These are phyloP conservation scores for Lecanicillium sp. DNA, from an alignment of 2,329 filamentous ascomycete species.

Conservation along the genomic window DNA sequence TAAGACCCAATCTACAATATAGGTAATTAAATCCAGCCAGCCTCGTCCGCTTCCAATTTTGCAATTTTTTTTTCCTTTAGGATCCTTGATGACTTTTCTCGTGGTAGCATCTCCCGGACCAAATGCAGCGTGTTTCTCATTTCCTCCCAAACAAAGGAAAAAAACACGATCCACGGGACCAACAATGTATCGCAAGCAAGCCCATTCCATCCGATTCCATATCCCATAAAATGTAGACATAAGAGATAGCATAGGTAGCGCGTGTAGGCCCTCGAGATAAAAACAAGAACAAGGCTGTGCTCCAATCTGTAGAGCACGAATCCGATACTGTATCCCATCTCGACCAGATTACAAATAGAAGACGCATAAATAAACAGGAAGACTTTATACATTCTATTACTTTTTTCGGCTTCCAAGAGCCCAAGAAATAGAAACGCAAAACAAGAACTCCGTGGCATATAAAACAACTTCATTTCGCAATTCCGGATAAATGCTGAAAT, in stretches of 20 bases:
- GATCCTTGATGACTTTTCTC: background rate
- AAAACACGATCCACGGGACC: slow-evolving; percentile 1
- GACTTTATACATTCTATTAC: background rate
- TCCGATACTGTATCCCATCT: too few relatives aligned
- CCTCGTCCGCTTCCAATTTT: background rate
- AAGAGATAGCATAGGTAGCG: slow-evolving; percentile 5
- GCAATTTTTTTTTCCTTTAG: slow-evolving; percentile 6
- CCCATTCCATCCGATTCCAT: too few relatives aligned
- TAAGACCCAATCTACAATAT: too few relatives aligned
- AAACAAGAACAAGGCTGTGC: too few relatives aligned
- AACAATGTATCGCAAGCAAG: slow-evolving; percentile 5
- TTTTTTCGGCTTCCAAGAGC: background rate
- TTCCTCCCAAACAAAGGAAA: slow-evolving; percentile 12
- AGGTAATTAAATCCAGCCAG: slow-evolving; percentile 1
- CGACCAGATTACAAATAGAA: too few relatives aligned
- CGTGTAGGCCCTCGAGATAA: too few relatives aligned
- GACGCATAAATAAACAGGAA: background rate
- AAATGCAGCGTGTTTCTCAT: slow-evolving; percentile 11
- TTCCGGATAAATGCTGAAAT: too few relatives aligned
- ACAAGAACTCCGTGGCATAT: background rate
- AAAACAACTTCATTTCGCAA: background rate
- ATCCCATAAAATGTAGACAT: background rate
- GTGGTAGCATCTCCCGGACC: background rate
- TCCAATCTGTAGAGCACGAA: too few relatives aligned
- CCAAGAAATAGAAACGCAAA: background rate